Conservation (phyloP, 1,284 basidiomycete species). For the Papiliotrema terrestris region DNA sequence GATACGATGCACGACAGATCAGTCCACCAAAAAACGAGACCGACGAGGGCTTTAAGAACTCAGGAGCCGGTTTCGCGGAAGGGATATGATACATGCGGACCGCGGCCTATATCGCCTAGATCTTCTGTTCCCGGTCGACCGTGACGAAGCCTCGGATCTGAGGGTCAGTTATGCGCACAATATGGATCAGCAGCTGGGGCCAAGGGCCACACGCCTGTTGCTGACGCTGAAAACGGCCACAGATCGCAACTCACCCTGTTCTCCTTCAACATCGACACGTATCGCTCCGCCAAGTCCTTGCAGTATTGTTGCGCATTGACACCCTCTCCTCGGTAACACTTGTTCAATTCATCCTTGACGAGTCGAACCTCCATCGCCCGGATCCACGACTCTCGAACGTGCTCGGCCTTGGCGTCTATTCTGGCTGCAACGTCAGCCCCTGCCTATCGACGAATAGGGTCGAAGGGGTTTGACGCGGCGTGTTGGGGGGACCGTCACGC, state of each 20-base stretch:
- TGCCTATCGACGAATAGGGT: not conserved
- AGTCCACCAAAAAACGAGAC: too few species aligned
- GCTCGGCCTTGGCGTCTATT: conserved; percentile 63
- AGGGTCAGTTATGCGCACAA: not conserved
- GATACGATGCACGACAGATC: too few species aligned
- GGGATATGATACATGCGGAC: not conserved
- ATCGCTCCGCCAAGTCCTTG: conserved; percentile 79
- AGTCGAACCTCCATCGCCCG: conserved; percentile 89
- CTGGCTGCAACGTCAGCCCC: conserved; percentile 40
- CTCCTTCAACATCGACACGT: conserved; percentile 74
- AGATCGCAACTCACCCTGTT: conserved; percentile 72
- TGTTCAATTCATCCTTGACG: conserved; percentile 82
- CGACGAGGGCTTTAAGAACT: too few species aligned
- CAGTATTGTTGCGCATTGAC: conserved; percentile 89
- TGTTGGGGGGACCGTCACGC: not conserved
- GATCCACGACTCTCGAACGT: conserved; percentile 89
- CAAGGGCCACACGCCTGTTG: too few species aligned
- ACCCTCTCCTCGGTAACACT: conserved; percentile 88
- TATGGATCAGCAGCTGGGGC: too few species aligned
- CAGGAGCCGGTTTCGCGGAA: too few species aligned
- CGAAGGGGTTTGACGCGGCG: not conserved
- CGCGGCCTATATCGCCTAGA: not conserved
- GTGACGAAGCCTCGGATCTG: not conserved
- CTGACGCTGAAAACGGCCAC: too few species aligned
- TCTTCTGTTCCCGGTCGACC: not conserved